Conservation (phyloP, 1,139 yeast genomes). For the Saccharomyces hybrid region DNA sequence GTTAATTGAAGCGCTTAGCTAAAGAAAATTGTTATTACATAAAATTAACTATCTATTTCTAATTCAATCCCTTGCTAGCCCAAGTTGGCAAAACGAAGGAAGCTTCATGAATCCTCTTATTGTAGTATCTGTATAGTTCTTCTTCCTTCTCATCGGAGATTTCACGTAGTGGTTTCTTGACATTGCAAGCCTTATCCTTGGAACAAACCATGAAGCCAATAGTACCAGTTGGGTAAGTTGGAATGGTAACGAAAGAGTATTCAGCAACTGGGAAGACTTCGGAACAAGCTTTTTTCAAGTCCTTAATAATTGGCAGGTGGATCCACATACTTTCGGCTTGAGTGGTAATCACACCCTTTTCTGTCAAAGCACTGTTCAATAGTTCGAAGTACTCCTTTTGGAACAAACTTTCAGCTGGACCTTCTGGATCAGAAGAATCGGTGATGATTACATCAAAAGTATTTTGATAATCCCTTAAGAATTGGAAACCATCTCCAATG, state of each 20-base stretch:
- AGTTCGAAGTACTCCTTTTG: constrained; percentile 80
- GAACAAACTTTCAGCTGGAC: constrained; percentile 87
- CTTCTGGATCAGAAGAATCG: constrained; percentile 94
- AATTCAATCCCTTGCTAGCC: constrained; percentile 46
- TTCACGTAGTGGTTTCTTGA: constrained; percentile 60
- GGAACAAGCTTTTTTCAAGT: constrained; percentile 65
- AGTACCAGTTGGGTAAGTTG: constrained; percentile 91
- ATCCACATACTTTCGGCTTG: constrained; percentile 91
- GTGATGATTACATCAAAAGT: constrained; percentile 83
- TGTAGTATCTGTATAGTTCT: constrained; percentile 68
- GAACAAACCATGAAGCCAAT: constrained; percentile 91
- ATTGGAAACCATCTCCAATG: constrained; percentile 89
- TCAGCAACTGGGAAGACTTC: constrained; percentile 82
- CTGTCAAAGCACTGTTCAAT: constrained; percentile 70
- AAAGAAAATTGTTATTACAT: too few relatives aligned
- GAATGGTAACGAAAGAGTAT: constrained; percentile 81
- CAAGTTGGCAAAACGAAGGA: constrained; percentile 83
- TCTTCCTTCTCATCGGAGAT: constrained; percentile 57
- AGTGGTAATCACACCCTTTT: constrained; percentile 81
- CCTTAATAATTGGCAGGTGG: constrained; percentile 69
- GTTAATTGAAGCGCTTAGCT: background rate
- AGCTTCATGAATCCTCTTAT: constrained; percentile 70
- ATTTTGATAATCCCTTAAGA: constrained; percentile 64
- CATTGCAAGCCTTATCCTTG: constrained; percentile 57
- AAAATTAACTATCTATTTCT: background rate